Conservation (phyloP, 2,329 filamentous ascomycete genomes). For the Xylaria sp. region DNA sequence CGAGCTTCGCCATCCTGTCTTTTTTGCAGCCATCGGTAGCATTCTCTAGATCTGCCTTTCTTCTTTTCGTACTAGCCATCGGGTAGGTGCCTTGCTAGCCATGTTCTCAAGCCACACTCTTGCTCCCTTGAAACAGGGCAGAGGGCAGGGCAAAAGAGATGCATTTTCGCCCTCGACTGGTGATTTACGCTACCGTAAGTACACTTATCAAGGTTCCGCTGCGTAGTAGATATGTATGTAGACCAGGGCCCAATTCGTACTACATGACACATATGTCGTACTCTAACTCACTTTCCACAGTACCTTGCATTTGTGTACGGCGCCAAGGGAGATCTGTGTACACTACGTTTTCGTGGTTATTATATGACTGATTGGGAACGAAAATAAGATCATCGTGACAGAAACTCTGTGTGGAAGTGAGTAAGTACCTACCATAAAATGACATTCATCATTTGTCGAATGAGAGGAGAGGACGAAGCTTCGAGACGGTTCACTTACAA, state of each 20-base stretch:
- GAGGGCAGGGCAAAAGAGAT: neutral
- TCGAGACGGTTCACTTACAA: slow-evolving; percentile 8
- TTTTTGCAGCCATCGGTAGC: neutral
- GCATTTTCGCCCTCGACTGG: slow-evolving; percentile 12
- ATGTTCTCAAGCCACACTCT: slow-evolving; percentile 14
- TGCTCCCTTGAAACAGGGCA: slow-evolving; percentile 15
- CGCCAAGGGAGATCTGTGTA: neutral
- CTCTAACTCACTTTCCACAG: neutral
- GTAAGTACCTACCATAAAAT: neutral
- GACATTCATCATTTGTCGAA: neutral
- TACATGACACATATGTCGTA: neutral
- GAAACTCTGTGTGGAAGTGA: neutral
- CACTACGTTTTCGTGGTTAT: neutral
- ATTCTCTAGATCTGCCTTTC: neutral
- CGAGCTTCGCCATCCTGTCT: neutral
- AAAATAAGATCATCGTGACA: neutral
- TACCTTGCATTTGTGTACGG: neutral
- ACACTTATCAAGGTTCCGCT: too few species aligned
- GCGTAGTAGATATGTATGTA: too few species aligned
- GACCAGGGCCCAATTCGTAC: neutral
- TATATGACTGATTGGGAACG: neutral
- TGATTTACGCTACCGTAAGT: neutral
- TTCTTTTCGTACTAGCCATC: neutral
- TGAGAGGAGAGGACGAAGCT: neutral
- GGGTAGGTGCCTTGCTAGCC: neutral